These are phyloP conservation scores for Fonsecaea pedrosoi DNA, from an alignment of 2,329 filamentous ascomycete species.

Conservation along the genomic window DNA sequence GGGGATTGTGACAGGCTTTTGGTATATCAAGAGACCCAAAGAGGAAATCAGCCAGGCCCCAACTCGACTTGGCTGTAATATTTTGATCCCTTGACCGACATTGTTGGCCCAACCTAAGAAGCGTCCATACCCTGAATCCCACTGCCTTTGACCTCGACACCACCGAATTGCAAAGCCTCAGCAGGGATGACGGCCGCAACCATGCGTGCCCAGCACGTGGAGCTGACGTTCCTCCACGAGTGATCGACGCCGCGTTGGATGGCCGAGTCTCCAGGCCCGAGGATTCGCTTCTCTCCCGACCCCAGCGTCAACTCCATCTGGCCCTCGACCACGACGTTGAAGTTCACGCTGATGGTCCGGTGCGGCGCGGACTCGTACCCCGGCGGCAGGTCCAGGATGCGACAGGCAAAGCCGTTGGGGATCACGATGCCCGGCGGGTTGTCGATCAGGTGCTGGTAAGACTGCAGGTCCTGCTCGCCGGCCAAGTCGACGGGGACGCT, in stretches of 20 bases:
- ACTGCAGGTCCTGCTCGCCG: constrained; percentile 15
- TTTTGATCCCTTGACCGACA: background rate
- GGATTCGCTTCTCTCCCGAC: constrained; percentile 53
- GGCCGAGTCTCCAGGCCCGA: constrained; percentile 60
- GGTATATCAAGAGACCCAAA: background rate
- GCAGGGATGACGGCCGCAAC: constrained; percentile 5
- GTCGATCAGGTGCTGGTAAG: constrained; percentile 22
- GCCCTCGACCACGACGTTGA: constrained; percentile 61
- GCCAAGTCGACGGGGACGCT: constrained; percentile 19
- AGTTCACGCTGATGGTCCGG: constrained; percentile 61
- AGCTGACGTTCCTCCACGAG: constrained; percentile 48
- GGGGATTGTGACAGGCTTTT: background rate
- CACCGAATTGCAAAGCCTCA: constrained; percentile 7
- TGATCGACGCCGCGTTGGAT: constrained; percentile 57
- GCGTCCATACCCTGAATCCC: background rate
- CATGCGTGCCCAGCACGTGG: constrained; percentile 24
- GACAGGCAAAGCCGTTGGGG: constrained; percentile 21
- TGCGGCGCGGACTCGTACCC: constrained; percentile 54
- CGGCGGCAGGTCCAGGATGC: constrained; percentile 55
- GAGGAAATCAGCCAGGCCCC: background rate
- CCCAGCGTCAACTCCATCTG: constrained; percentile 59
- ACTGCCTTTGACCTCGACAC: background rate
- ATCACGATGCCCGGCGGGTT: constrained; percentile 28
- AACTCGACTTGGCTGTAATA: background rate
- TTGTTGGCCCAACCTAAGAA: background rate